These are phyloP conservation scores for Craterostigma plantagineum DNA, from an alignment of 257 asterid species.

Conservation along the genomic window DNA sequence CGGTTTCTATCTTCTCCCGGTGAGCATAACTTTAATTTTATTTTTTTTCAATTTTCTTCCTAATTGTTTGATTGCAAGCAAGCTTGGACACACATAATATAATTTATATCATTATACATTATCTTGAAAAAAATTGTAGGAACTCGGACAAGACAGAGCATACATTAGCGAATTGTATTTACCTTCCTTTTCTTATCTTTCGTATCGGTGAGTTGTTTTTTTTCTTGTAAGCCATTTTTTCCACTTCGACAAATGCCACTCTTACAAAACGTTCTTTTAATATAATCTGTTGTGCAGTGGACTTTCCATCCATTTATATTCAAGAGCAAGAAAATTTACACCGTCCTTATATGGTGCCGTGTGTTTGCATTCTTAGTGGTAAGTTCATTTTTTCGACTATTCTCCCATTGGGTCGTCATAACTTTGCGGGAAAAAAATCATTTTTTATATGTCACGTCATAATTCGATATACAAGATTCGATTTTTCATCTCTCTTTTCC, in stretches of 20 bases:
- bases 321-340: conserved; percentile 83
- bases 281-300: conserved; percentile 51
- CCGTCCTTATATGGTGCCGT: conserved; percentile 95
- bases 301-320: conserved; percentile 89
- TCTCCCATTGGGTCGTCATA: too few relatives aligned
- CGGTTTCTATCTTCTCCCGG: conserved; percentile 81
- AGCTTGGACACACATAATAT: too few relatives aligned
- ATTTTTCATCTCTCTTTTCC: neutral
- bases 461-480: neutral
- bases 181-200: conserved; percentile 61
- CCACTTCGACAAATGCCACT: neutral
- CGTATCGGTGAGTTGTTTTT: conserved; percentile 53
- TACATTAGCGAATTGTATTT: conserved; percentile 83
- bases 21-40: conserved; percentile 12
- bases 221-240: neutral
- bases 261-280: neutral
- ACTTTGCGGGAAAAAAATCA: too few relatives aligned
- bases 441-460: too few relatives aligned
- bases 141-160: conserved; percentile 74
- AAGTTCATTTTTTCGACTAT: conserved; percentile 18
- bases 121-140: conserved; percentile 30
- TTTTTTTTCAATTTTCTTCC: neutral
- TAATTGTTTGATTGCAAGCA: too few relatives aligned
- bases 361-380: conserved; percentile 84
- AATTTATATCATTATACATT: neutral